Evolutionary conservation across 148 eudicot species (phyloP).

Genomic region (Nepenthes gracilis): DNA sequence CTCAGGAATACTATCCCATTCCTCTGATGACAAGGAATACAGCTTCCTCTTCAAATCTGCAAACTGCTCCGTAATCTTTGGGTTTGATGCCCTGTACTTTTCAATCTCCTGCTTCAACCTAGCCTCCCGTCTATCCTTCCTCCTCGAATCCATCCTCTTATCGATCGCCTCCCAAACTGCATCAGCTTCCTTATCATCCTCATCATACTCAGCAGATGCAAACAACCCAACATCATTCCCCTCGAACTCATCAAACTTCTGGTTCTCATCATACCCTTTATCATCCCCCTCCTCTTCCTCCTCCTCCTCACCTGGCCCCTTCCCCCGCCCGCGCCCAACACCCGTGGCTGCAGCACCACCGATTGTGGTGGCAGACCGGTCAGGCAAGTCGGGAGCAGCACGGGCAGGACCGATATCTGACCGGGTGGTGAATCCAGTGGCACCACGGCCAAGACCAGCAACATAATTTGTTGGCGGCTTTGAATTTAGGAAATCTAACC

Average conservation of each 20-base stretch:
- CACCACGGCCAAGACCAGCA: slow-evolving; percentile 96
- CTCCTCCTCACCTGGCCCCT: slow-evolving; percentile 49
- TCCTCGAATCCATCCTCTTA: slow-evolving; percentile 73
- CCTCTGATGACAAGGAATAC: slow-evolving; percentile 42
- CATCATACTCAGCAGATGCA: slow-evolving; percentile 87
- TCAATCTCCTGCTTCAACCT: slow-evolving; percentile 87
- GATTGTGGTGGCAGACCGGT: slow-evolving; percentile 42
- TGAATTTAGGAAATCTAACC: slow-evolving; percentile 58
- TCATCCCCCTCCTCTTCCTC: slow-evolving; percentile 73
- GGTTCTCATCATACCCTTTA: slow-evolving; percentile 89
- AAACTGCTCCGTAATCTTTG: slow-evolving; percentile 87
- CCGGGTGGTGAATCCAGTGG: slow-evolving; percentile 93
- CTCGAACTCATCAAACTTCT: slow-evolving; percentile 95
- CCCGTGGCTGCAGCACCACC: slow-evolving; percentile 36
- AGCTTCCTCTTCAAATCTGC: slow-evolving; percentile 87
- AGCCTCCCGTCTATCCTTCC: slow-evolving; percentile 91
- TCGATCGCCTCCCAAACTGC: slow-evolving; percentile 80
- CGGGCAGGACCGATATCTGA: slow-evolving; percentile 96
- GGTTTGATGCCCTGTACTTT: slow-evolving; percentile 77
- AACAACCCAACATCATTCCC: slow-evolving; percentile 94
- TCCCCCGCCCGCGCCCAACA: slow-evolving; percentile 46
- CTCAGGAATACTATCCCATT: slow-evolving; percentile 91
- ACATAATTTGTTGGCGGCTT: slow-evolving; percentile 85
- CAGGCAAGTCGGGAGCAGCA: slow-evolving; percentile 82
- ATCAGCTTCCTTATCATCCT: slow-evolving; percentile 93